Conservation (phyloP, 768 basidiomycete species). For the Tulasnella sp. region DNA sequence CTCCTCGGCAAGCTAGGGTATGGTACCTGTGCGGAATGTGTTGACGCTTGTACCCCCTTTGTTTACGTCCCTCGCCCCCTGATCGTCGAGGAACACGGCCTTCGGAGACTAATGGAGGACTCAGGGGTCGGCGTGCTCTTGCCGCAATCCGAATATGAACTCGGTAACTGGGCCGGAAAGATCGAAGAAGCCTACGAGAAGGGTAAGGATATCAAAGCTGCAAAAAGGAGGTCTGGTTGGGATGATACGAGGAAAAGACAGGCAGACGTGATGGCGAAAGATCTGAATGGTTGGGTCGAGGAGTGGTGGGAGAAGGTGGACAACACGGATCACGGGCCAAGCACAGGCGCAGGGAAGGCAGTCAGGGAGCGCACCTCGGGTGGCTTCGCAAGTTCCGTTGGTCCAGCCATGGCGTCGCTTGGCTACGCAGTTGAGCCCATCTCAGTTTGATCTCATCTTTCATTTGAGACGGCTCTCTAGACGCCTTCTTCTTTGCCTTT, state of each 20-base stretch:
- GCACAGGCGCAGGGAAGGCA: too few species aligned
- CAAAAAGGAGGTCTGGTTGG: slow-evolving; percentile 36
- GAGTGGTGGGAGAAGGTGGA: slow-evolving; percentile 23
- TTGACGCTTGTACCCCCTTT: slow-evolving; percentile 66
- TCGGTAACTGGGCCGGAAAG: slow-evolving; percentile 57
- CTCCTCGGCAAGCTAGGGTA: slow-evolving; percentile 75
- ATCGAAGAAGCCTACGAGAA: slow-evolving; percentile 47
- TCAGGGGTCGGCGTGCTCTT: slow-evolving; percentile 65
- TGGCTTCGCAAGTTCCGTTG: too few species aligned
- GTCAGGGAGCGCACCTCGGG: too few species aligned
- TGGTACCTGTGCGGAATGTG: slow-evolving; percentile 70
- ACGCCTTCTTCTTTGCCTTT: too few species aligned
- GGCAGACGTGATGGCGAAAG: slow-evolving; percentile 40
- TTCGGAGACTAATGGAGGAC: slow-evolving; percentile 49
- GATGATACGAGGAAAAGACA: slow-evolving; percentile 33
- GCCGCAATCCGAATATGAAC: slow-evolving; percentile 51
- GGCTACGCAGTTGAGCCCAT: too few species aligned
- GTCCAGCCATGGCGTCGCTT: too few species aligned
- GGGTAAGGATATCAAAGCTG: slow-evolving; percentile 39
- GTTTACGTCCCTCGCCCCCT: slow-evolving; percentile 71
- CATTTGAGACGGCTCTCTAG: too few species aligned
- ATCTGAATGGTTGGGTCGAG: slow-evolving; percentile 42
- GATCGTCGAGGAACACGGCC: slow-evolving; percentile 72
- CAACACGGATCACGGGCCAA: not conserved
- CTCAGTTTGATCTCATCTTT: too few species aligned